A percentile compares a stretch with the other conserved stretches of the same genome.
These are phyloP conservation scores for Cladosporium austrohemisphaericum DNA, from an alignment of 2,329 filamentous ascomycete species.

Conservation along the genomic window DNA sequence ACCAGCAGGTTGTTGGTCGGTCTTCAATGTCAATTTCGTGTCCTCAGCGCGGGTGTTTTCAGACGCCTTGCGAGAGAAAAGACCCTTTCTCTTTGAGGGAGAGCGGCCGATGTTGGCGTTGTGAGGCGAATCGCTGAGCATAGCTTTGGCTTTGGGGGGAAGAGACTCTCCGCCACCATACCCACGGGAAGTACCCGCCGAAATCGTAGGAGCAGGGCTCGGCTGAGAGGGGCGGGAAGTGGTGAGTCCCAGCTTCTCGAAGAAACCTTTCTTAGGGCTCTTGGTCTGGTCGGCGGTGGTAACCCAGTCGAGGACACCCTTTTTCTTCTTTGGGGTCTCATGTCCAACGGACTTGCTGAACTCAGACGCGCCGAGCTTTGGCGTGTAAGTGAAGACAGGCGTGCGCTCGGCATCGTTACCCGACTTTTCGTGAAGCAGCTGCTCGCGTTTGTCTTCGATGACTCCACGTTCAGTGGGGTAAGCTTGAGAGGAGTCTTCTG, in stretches of 20 bases:
- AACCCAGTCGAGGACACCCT: slow-evolving; percentile 10
- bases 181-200: background rate
- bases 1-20: no score
- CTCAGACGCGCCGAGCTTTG: slow-evolving; percentile 21
- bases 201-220: background rate
- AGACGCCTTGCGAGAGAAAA: slow-evolving; percentile 19
- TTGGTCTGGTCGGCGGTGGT: slow-evolving; percentile 25
- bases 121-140: slow-evolving; percentile 33
- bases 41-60: no score
- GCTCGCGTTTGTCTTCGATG: slow-evolving; percentile 40
- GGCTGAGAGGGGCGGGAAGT: slow-evolving; percentile 6
- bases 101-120: slow-evolving; percentile 21
- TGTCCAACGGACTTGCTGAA: slow-evolving; percentile 17
- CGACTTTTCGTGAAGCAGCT: slow-evolving; percentile 25
- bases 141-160: slow-evolving; percentile 34
- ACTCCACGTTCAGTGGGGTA: slow-evolving; percentile 36
- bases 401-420: slow-evolving; percentile 32
- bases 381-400: slow-evolving; percentile 27
- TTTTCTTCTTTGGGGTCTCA: slow-evolving; percentile 16
- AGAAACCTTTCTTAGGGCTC: slow-evolving; percentile 41
- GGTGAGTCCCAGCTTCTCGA: slow-evolving; percentile 29
- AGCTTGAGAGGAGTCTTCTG: slow-evolving; percentile 23
- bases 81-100: slow-evolving; percentile 29
- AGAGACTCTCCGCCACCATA: background rate
- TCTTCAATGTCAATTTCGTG: no score